Base-by-base conservation (phyloP, 2,329 filamentous ascomycete species). In the Knufia fluminis region DNA sequence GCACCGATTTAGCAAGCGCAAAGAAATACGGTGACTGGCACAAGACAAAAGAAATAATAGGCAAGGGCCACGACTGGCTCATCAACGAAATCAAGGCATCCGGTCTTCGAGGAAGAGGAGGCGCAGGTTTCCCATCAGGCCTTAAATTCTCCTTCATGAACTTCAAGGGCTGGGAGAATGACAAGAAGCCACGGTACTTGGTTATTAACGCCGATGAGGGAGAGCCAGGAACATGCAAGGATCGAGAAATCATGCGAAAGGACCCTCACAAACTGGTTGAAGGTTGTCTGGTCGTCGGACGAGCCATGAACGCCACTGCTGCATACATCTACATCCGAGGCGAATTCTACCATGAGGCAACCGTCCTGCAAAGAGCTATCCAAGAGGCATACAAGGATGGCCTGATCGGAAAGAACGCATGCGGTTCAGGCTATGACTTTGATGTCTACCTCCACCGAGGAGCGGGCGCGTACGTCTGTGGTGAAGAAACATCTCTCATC, bases 81-180 rank as follows among this genome's bases (percentile, higher is more conserved):
- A 97, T 98, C 64, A 84, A 85, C 59, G 92, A 98, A 72, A 80
- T 98, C 72, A 98, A 98, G 79, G 82, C 90, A 23, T 98, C 92
- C 10, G 92, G 92, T 62, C 80, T 98, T 56, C 82, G 92, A 71
- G 92, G 92, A 62, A 86, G 92, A 74, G 92, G 92, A 71, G 92
- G 92, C 72, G 92, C 92, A 70, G 92, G 92, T 64, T 98, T 98
- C 70, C 92, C 92, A 55, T 97, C 91, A 33, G 92, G 92, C 56
- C 75, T 98, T 76, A 98, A 98, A 90, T 98, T 92, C 86, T 96
- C 90, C 44, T 98, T 98, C 72, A 98, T 98, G 92, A 98, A 98
- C 78, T 90, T 91, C 77, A 96, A 96, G 73, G 92, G 89, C 63
- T 98, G 92, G 92, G 91, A 98, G 64, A 94, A 98, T 74, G 92